Evolutionary conservation across 1,284 basidiomycete species (phyloP), one percentile per base, ranked within the genome.

Genomic region (Volvariella surrecta): DNA sequence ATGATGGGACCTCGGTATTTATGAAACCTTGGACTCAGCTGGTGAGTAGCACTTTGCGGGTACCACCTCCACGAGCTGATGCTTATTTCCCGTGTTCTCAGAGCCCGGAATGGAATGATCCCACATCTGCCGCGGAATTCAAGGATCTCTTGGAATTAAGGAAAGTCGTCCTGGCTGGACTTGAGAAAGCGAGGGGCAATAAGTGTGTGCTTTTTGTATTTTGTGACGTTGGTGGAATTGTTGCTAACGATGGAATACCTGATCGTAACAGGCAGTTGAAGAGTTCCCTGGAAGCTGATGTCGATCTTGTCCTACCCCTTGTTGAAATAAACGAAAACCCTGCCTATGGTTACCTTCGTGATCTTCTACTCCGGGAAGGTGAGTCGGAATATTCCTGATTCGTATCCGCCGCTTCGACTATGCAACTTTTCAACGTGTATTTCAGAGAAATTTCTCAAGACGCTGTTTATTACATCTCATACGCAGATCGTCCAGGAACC

Each of bases 401-500:
- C 15, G 39, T 31, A 17, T 42, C n/a, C 9, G 19, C 7, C 22
- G 16, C 20, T 39, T 6, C 11, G n/a, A n/a, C n/a, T n/a, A n/a
- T n/a, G n/a, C n/a, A n/a, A n/a, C n/a, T n/a, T 31, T 31, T 31
- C 30, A 9, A 31, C 30, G 9, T 31, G 30, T 15, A 31, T 31
- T 31, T 13, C 34, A 89, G 87, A 72, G 51, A 53, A 61, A 8
- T 70, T 79, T 45, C 63, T 91, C 21, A 79, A 80, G 52, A 79
- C 77, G 0, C 64, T 92, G 2, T 87, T 89, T 58, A 86, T 89
- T 45, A 82, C 88, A 2, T 91, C 89, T 0, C 68, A 82, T 40
- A 83, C 75, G 13, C 61, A 57, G 10, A 48, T 85, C 11, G 58
- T 58, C 0, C 64, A 74, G 45, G 62, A 70, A 45, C 32, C 28